phyloP scores from a whole-genome alignment of 2,329 filamentous ascomycete genomes.

The Fusarium odoratissimum region DNA sequence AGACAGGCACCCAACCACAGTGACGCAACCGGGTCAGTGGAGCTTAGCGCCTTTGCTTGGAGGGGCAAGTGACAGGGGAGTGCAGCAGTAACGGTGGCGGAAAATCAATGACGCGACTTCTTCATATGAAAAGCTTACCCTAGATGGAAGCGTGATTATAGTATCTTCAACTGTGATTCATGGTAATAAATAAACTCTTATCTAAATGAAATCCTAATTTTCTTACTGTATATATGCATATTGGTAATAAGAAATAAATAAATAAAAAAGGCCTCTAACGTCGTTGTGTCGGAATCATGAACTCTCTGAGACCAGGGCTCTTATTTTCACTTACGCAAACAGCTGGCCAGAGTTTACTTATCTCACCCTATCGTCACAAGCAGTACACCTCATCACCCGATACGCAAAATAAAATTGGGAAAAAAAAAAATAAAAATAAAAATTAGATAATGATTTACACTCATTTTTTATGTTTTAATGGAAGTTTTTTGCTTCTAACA shows the following conservation, averaged over 20 bases:
- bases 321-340: not conserved
- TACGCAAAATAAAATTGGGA: accelerated
- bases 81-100: constrained; percentile 16
- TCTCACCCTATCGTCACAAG: accelerated
- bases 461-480: not conserved
- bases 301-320: too few species aligned
- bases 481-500: not conserved
- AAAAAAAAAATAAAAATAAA: too few species aligned
- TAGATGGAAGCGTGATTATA: not conserved
- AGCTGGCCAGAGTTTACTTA: not conserved
- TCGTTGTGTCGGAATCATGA: not conserved
- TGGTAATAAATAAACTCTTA: not conserved
- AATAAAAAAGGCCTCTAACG: too few species aligned
- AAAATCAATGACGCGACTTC: constrained; percentile 41
- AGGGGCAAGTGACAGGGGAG: constrained; percentile 29
- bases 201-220: too few species aligned
- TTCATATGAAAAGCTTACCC: constrained; percentile 6
- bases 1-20: constrained; percentile 48
- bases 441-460: accelerated
- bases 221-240: not conserved
- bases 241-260: accelerated
- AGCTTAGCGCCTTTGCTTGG: constrained; percentile 25
- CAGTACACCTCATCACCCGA: not conserved
- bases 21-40: constrained; percentile 47
- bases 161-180: not conserved